phyloP scores from a whole-genome alignment of 73 alveolate species.

The Tetrahymena thermophila region DNA sequence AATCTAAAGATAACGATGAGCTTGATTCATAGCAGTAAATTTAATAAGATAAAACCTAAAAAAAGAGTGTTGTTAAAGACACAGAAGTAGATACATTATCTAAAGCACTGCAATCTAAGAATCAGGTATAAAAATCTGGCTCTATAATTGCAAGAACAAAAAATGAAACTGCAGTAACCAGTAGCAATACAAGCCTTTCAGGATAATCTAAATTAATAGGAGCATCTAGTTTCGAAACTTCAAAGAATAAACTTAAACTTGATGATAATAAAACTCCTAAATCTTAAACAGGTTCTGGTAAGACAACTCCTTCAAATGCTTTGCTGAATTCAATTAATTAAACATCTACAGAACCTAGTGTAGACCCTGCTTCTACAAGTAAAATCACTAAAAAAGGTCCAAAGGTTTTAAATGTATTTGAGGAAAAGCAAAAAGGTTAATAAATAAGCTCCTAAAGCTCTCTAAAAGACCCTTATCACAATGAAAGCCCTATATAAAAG shows the following conservation, averaged over 20 bases:
- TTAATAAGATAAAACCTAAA: neutral
- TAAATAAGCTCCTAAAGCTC: neutral
- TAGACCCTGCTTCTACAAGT: neutral
- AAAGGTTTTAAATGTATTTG: neutral
- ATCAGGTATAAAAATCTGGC: neutral
- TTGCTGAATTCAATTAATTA: neutral
- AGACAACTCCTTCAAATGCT: neutral
- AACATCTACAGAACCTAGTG: conserved; percentile 2
- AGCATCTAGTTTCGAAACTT: neutral
- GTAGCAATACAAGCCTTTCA: neutral
- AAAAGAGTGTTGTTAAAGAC: neutral
- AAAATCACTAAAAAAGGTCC: conserved; percentile 18
- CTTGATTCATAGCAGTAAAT: neutral
- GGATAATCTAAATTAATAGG: neutral
- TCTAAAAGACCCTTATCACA: neutral
- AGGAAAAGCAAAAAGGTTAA: neutral
- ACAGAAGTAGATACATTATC: neutral
- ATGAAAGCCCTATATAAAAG: neutral
- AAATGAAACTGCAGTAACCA: neutral
- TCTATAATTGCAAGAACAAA: neutral
- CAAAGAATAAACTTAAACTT: neutral
- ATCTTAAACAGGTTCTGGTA: neutral
- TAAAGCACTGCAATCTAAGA: neutral
- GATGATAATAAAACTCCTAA: neutral
- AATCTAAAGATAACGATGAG: neutral